Base-by-base conservation (phyloP, 192 early-diverging fungal species). In the Phycomyces nitens region DNA sequence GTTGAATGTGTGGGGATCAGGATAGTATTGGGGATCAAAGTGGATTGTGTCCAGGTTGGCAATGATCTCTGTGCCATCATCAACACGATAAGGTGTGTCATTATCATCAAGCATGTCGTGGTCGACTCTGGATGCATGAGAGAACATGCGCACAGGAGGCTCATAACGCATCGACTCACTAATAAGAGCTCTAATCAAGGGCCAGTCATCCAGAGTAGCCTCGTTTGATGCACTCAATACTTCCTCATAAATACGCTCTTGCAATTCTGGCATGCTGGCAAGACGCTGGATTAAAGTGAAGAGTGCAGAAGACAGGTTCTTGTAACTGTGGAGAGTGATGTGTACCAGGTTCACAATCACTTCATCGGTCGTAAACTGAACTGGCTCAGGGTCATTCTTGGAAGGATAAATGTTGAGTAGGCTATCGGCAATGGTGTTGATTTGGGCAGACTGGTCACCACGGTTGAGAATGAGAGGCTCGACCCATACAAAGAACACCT, bases 21-120 rank as follows among this genome's bases (percentile, higher is more conserved):
- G 65, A 64, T 78, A 82, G 22, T 71, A 69, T 22, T 68, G 61
- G 5, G 66, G 56, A 34, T 82, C 73, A 0, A 47, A 56, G 20
- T 82, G 80, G 41, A 82, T 78, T 16, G 76, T 63, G 58, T 79
- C 67, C 61, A 78, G 53, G 16, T 78, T 78, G 5, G 72, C 71
- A 15, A 75, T 34, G 3, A 75, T 34, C 5, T 70, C 68, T 6
- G 56, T 38, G 0, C 43, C 43, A 2, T 63, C 57, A 14, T 75
- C 73, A 10, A 75, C 42, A n/a, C 78, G 75, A 21, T 77, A 65
- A 29, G 56, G 55, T 10, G 58, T 60, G 3, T 60, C 74, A 1
- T 69, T 58, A n/a, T 59, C 64, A 7, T 57, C 64, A 22, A 77
- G 62, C 2, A 47, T 47, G 6, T 74, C 51, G 12, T 76, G 67